Base-by-base conservation (phyloP, 2,329 filamentous ascomycete genomes). In the Colletotrichum viniferum region DNA sequence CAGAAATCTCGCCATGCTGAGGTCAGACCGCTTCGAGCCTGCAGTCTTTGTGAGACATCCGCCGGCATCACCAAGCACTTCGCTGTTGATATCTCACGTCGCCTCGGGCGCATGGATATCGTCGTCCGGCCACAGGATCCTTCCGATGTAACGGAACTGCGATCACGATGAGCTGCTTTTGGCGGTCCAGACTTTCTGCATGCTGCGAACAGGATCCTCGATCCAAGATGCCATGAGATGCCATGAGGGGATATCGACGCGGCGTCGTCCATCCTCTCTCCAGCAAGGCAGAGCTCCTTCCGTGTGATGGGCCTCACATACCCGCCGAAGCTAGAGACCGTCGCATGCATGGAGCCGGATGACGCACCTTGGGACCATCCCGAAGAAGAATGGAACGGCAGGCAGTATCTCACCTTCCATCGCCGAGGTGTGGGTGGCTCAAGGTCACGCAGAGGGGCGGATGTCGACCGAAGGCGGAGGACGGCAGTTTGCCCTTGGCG, bases 291-390 rank as follows among this genome's bases (percentile, higher is more conserved):
- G 36, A 26, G 30, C 55, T 76, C 52, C 34, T 34, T 72, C 62
- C 65, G 60, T 76, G 76, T 77, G 76, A 77, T 76, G 64, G 69
- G 62, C 70, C 74, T 77, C 76, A 77, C 76, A 77, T 77, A 77
- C 74, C 76, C 76, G 76, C 76, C 74, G 76, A 71, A 36, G 38
- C 76, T 77, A 77, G 62, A 72, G 58, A 48, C 62, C 70, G 30
- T 73, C 38, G 70, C 58, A 56, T 68, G 76, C 76, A 77, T 72
- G 68, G 61, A 71, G 64, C 74, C 76, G 76, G 58, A 76, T 76
- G 71, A 74, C 71, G 71, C 65, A 70, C 71, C 66, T 76, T 24
- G 38, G 61, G 55, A 26, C 74, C 71, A 70, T 74, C 18, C 61
- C 64, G 26, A 67, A 73, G 64, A 18, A 38, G 74, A 43, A 63